A percentile compares a stretch with the other conserved stretches of the same genome.
These are phyloP conservation scores for Diaporthe capsici DNA, from an alignment of 2,329 filamentous ascomycete species.

Conservation along the genomic window DNA sequence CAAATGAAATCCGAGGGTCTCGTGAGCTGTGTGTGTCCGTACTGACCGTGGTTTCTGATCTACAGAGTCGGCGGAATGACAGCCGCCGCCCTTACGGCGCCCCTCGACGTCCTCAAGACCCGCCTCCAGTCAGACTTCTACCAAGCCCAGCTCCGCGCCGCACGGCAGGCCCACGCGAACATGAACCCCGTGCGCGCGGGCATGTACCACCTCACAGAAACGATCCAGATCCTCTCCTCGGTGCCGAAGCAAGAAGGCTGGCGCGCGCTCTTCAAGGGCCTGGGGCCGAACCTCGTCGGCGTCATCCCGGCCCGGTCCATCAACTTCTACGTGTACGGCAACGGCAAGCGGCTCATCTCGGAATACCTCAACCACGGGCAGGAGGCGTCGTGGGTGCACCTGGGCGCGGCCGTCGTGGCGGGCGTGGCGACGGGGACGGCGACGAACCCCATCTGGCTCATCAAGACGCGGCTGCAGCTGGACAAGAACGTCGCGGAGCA, in stretches of 20 bases:
- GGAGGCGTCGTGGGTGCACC: constrained; percentile 82
- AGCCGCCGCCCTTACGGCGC: constrained; percentile 91
- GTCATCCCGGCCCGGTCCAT: constrained; percentile 92
- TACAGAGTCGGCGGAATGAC: constrained; percentile 88
- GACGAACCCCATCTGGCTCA: constrained; percentile 96
- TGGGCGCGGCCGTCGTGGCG: constrained; percentile 81
- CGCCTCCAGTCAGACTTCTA: constrained; percentile 96
- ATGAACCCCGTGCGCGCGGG: constrained; percentile 77
- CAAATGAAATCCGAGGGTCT: constrained; percentile 14
- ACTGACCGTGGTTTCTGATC: constrained; percentile 28
- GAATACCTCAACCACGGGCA: constrained; percentile 79
- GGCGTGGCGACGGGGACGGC: constrained; percentile 90
- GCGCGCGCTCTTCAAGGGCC: constrained; percentile 91
- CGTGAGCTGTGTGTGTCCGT: neutral
- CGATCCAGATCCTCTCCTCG: constrained; percentile 84
- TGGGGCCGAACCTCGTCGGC: constrained; percentile 90
- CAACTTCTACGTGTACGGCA: constrained; percentile 95
- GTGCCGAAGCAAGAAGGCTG: constrained; percentile 87
- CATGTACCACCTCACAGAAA: constrained; percentile 84
- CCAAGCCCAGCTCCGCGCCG: constrained; percentile 82
- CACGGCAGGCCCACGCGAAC: constrained; percentile 69
- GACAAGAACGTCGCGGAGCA: constrained; percentile 84
- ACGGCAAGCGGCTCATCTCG: constrained; percentile 86
- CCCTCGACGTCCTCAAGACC: constrained; percentile 94
- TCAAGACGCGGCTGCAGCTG: constrained; percentile 93